phyloP scores from a whole-genome alignment of 129 eudicot species.

The Flaveria bidentis region DNA sequence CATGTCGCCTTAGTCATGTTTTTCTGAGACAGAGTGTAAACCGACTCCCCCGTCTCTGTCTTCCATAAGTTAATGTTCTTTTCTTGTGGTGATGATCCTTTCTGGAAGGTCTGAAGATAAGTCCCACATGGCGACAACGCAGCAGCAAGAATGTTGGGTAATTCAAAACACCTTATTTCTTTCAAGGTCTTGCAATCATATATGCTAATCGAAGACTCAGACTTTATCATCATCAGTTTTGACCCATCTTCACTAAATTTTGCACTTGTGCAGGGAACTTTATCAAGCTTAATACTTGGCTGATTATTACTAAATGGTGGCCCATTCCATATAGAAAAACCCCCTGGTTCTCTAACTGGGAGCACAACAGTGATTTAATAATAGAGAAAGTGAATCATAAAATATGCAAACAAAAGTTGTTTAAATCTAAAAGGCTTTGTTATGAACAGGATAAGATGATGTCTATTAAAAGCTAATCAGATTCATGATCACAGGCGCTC shows the following conservation, averaged over 20 bases:
- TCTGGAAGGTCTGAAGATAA: slow-evolving; percentile 88
- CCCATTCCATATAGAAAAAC: slow-evolving; percentile 68
- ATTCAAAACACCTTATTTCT: slow-evolving; percentile 54
- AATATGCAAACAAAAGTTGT: neutral
- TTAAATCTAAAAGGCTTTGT: neutral
- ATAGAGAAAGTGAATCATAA: neutral
- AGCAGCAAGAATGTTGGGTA: slow-evolving; percentile 67
- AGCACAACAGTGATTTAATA: neutral
- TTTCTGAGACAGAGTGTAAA: slow-evolving; percentile 66
- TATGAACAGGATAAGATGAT: neutral
- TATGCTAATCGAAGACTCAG: slow-evolving; percentile 58
- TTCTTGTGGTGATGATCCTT: slow-evolving; percentile 64
- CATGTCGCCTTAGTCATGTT: slow-evolving; percentile 81
- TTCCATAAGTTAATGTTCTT: slow-evolving; percentile 75
- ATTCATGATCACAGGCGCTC: neutral
- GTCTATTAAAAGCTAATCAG: neutral
- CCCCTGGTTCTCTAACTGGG: slow-evolving; percentile 73
- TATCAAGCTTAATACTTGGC: slow-evolving; percentile 62
- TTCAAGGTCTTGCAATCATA: slow-evolving; percentile 62
- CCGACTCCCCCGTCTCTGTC: slow-evolving; percentile 65
- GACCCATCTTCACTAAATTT: slow-evolving; percentile 88
- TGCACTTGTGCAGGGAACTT: slow-evolving; percentile 58
- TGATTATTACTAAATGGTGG: slow-evolving; percentile 79
- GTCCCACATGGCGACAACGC: slow-evolving; percentile 82
- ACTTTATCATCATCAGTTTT: slow-evolving; percentile 66